phyloP scores from a whole-genome alignment of 768 basidiomycete genomes.

The Ramaria sp. region DNA sequence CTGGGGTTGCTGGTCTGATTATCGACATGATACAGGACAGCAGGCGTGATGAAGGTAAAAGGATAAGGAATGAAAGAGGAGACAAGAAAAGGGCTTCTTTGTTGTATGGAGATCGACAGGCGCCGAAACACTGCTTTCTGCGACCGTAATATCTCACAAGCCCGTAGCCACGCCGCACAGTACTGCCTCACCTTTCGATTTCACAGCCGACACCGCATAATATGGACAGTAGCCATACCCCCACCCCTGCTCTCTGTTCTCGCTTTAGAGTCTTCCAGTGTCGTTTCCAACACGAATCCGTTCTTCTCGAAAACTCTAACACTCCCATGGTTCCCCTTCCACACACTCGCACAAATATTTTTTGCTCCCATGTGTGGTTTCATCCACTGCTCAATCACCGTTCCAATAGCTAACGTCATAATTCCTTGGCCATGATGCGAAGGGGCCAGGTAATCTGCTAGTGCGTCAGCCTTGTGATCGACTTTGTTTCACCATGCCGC shows the following conservation, averaged over 20 bases:
- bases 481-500: conserved; percentile 12
- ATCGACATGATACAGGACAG: conserved; percentile 32
- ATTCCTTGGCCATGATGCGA: conserved; percentile 60
- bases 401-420: conserved; percentile 55
- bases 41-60: background rate
- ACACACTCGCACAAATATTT: conserved; percentile 33
- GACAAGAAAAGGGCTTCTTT: background rate
- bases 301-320: conserved; percentile 58
- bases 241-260: conserved; percentile 28
- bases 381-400: conserved; percentile 47
- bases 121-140: too few species aligned
- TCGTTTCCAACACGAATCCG: conserved; percentile 36
- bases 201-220: conserved; percentile 12
- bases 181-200: too few species aligned
- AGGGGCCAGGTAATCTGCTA: conserved; percentile 48
- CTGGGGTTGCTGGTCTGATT: conserved; percentile 76
- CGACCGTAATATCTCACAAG: too few species aligned
- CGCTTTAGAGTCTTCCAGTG: conserved; percentile 27
- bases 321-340: conserved; percentile 48
- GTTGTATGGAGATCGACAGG: background rate
- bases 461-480: background rate
- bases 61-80: background rate
- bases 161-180: too few species aligned
- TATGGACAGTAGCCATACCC: conserved; percentile 11
- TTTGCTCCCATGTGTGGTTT: conserved; percentile 54